phyloP scores from a whole-genome alignment of 495 filamentous ascomycete genomes.

The Cetradonia linearis region DNA sequence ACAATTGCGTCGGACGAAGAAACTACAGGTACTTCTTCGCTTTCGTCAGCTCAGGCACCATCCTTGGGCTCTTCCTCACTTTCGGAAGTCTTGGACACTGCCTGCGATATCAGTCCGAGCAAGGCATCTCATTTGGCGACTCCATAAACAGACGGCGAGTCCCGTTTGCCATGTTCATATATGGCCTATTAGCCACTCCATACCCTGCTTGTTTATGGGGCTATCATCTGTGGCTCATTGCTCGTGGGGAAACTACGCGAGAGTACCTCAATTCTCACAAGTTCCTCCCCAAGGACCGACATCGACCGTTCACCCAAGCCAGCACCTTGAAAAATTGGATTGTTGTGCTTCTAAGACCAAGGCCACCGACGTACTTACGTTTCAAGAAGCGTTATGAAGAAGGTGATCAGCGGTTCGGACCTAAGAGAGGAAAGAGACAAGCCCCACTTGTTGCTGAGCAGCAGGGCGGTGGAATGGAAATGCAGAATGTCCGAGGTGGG shows the following conservation, averaged over 20 bases:
- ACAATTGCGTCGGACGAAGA: conserved; percentile 93
- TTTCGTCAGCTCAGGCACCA: conserved; percentile 64
- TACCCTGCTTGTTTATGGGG: conserved; percentile 77
- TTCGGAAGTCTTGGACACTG: conserved; percentile 72
- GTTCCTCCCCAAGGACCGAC: conserved; percentile 81
- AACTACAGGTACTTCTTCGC: conserved; percentile 98
- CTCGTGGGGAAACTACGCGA: conserved; percentile 83
- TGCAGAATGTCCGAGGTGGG: conserved; percentile 42
- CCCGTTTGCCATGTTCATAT: conserved; percentile 83
- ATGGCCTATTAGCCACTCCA: conserved; percentile 58
- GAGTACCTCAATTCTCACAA: conserved; percentile 95
- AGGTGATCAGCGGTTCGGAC: conserved; percentile 78
- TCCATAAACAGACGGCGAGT: conserved; percentile 62
- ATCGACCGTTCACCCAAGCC: conserved; percentile 79
- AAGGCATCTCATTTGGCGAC: conserved; percentile 52
- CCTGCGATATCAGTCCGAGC: conserved; percentile 52
- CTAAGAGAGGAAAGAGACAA: conserved; percentile 45
- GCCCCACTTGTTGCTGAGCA: conserved; percentile 41
- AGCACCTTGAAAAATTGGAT: conserved; percentile 70
- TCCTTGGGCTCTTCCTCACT: conserved; percentile 68
- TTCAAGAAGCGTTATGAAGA: conserved; percentile 69
- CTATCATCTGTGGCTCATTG: conserved; percentile 87
- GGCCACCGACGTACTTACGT: conserved; percentile 80
- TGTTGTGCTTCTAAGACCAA: conserved; percentile 67
- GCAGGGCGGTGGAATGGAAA: conserved; percentile 47